Conservation (phyloP, 2,329 filamentous ascomycete species). For the Cladophialophora bantiana region DNA sequence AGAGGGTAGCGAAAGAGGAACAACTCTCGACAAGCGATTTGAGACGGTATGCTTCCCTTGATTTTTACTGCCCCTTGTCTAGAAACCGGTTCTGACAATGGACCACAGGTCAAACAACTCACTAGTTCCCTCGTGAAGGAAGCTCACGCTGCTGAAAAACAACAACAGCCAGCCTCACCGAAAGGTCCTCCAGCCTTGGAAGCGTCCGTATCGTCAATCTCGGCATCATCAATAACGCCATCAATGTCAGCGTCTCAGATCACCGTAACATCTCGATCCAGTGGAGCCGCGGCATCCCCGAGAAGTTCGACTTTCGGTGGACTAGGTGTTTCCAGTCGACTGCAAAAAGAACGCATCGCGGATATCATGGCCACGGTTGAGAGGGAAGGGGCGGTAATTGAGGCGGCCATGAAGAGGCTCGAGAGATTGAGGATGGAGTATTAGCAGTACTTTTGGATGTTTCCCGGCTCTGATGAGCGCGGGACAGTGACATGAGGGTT, state of each 20-base stretch:
- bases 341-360: slow-evolving; percentile 55
- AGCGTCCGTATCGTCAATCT: slow-evolving; percentile 20
- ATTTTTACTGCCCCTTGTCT: background rate
- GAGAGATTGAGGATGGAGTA: slow-evolving; percentile 37
- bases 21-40: slow-evolving; percentile 47
- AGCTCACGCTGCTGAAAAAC: slow-evolving; percentile 45
- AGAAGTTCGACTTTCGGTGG: slow-evolving; percentile 3
- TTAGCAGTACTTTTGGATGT: slow-evolving; percentile 22
- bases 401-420: slow-evolving; percentile 38
- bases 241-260: slow-evolving; percentile 30
- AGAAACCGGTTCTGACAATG: slow-evolving; percentile 14
- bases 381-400: slow-evolving; percentile 49
- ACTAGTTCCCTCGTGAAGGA: slow-evolving; percentile 48
- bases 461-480: background rate
- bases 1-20: slow-evolving; percentile 34
- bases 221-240: slow-evolving; percentile 26
- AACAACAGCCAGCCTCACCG: slow-evolving; percentile 35
- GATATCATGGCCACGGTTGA: slow-evolving; percentile 60
- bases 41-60: slow-evolving; percentile 47
- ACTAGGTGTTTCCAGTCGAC: slow-evolving; percentile 38
- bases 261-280: slow-evolving; percentile 42
- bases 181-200: slow-evolving; percentile 13
- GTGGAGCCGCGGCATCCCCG: slow-evolving; percentile 12
- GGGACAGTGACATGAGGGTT: background rate
- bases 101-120: slow-evolving; percentile 50